Conservation (phyloP, 2,329 filamentous ascomycete species). For the Fonsecaea pugnacius region DNA sequence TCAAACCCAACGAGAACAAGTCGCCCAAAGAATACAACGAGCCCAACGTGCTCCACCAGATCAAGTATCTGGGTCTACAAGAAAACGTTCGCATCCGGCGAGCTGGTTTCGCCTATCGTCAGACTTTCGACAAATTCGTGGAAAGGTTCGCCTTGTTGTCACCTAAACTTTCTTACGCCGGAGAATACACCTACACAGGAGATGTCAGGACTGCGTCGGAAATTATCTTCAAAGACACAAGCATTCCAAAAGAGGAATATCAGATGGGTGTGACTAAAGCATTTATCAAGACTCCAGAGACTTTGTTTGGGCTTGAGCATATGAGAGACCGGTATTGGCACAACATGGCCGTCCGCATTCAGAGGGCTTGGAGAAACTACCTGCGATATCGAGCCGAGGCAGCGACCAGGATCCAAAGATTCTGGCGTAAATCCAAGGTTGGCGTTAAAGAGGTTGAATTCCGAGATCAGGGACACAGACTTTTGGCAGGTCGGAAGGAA, state of each 20-base stretch:
- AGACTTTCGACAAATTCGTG: conserved; percentile 97
- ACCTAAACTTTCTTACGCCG: conserved; percentile 91
- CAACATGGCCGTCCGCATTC: conserved; percentile 98
- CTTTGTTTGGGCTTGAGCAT: conserved; percentile 91
- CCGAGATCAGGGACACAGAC: conserved; percentile 81
- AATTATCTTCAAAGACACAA: conserved; percentile 94
- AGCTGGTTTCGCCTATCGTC: conserved; percentile 94
- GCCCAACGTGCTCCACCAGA: conserved; percentile 92
- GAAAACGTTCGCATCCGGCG: conserved; percentile 97
- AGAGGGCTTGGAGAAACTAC: conserved; percentile 96
- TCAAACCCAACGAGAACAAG: conserved; percentile 99
- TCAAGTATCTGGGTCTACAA: conserved; percentile 98
- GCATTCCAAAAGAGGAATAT: conserved; percentile 92
- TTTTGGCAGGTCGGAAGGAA: conserved; percentile 86
- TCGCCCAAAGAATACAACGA: conserved; percentile 90
- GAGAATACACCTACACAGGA: conserved; percentile 95
- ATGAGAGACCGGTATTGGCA: conserved; percentile 99
- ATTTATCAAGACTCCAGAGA: conserved; percentile 98
- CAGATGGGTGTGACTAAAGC: conserved; percentile 97
- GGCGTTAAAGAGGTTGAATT: conserved; percentile 87
- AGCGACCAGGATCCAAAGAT: conserved; percentile 88
- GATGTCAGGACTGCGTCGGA: conserved; percentile 83
- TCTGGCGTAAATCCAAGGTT: conserved; percentile 92
- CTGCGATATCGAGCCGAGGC: conserved; percentile 89
- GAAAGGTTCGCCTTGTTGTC: conserved; percentile 96